Evolutionary conservation across 2,329 filamentous ascomycete species (phyloP).

Genomic region (Lithohypha guttulata): DNA sequence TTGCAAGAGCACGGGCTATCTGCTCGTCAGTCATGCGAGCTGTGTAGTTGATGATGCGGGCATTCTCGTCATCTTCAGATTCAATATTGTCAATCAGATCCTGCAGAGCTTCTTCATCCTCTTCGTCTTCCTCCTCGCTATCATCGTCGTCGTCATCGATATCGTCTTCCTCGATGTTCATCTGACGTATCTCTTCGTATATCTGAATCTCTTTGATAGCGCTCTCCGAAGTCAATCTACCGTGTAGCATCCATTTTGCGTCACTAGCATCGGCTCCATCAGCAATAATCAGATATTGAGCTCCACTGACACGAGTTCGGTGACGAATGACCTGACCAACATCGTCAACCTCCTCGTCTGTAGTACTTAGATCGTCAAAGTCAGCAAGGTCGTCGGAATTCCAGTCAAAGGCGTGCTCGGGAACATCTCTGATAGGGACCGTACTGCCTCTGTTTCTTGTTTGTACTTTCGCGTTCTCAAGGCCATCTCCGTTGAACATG

Average conservation of each 20-base stretch:
- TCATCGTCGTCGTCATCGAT: slow-evolving; percentile 22
- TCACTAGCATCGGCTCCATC: slow-evolving; percentile 35
- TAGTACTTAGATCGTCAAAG: slow-evolving; percentile 41
- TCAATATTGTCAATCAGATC: slow-evolving; percentile 31
- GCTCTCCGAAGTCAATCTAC: slow-evolving; percentile 25
- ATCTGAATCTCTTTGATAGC: slow-evolving; percentile 24
- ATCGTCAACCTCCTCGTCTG: slow-evolving; percentile 33
- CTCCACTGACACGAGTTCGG: slow-evolving; percentile 33
- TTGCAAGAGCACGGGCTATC: slow-evolving; percentile 50
- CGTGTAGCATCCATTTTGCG: slow-evolving; percentile 38
- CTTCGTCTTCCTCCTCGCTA: slow-evolving; percentile 24
- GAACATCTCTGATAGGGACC: slow-evolving; percentile 4
- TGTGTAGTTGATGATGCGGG: slow-evolving; percentile 28
- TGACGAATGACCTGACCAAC: slow-evolving; percentile 37
- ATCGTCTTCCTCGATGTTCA: slow-evolving; percentile 18
- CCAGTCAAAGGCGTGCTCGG: slow-evolving; percentile 28
- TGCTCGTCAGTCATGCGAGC: slow-evolving; percentile 46
- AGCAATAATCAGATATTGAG: slow-evolving; percentile 44
- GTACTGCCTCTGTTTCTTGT: slow-evolving; percentile 12
- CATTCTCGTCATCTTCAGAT: slow-evolving; percentile 29
- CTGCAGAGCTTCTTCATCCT: slow-evolving; percentile 26
- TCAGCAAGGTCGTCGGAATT: slow-evolving; percentile 36
- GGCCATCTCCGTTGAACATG: slow-evolving; percentile 28
- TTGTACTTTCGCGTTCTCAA: slow-evolving; percentile 31
- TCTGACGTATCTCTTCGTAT: slow-evolving; percentile 27